These are phyloP conservation scores for Thalassiosira livingstoniorum DNA, from an alignment of 352 stramenopile genomes.

Conservation along the genomic window DNA sequence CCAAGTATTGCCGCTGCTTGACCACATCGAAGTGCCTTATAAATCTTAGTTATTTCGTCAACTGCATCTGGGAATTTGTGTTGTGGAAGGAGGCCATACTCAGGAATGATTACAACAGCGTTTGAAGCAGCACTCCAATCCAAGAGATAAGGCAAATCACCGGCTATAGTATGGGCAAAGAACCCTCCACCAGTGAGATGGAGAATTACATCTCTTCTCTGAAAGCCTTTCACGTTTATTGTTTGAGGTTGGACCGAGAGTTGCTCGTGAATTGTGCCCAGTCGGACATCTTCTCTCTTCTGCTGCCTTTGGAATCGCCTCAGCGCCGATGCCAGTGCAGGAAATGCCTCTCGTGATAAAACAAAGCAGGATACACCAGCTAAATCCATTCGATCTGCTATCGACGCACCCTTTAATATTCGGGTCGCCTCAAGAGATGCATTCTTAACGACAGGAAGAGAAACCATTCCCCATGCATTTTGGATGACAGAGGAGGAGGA, in stretches of 20 bases:
- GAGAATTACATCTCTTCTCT: conserved; percentile 76
- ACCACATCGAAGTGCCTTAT: conserved; percentile 64
- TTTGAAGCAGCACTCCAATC: conserved; percentile 80
- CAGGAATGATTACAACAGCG: conserved; percentile 79
- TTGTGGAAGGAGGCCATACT: conserved; percentile 80
- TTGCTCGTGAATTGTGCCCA: conserved; percentile 77
- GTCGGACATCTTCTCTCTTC: conserved; percentile 41
- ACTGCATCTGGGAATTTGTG: conserved; percentile 79
- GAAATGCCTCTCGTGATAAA: conserved; percentile 61
- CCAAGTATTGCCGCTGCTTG: conserved; percentile 63
- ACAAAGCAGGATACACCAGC: conserved; percentile 69
- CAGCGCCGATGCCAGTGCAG: conserved; percentile 54
- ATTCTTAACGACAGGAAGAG: conserved; percentile 74
- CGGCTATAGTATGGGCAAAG: conserved; percentile 82
- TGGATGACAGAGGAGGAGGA: conserved; percentile 69
- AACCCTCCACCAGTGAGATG: conserved; percentile 81
- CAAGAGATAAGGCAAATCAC: conserved; percentile 79
- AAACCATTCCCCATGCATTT: conserved; percentile 83
- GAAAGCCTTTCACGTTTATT: conserved; percentile 53
- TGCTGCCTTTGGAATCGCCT: conserved; percentile 32
- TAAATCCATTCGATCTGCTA: conserved; percentile 79
- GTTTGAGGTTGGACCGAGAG: conserved; percentile 27
- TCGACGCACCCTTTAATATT: conserved; percentile 78
- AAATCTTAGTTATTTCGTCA: conserved; percentile 69
- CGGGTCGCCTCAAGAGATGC: conserved; percentile 74